Conservation (phyloP, 139 green algal species). For the Picochlorum sp. region DNA sequence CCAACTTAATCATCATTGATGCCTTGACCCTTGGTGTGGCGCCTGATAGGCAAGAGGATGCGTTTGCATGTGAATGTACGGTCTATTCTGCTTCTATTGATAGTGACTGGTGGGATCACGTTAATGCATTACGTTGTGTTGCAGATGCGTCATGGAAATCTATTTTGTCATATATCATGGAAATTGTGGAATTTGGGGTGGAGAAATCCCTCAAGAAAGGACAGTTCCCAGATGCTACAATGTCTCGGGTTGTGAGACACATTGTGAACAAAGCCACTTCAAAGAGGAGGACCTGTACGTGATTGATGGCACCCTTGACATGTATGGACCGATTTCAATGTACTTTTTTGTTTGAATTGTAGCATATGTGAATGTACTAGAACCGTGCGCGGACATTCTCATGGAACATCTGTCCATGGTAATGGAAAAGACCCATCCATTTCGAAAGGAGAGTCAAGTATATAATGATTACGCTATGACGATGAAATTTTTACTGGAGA, state of each 20-base stretch:
- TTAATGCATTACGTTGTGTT: neutral
- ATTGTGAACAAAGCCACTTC: too few relatives aligned
- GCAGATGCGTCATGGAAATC: neutral
- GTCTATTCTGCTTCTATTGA: neutral
- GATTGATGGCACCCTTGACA: too few relatives aligned
- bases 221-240: neutral
- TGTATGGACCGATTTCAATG: too few relatives aligned
- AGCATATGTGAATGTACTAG: neutral
- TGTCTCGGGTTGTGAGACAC: too few relatives aligned
- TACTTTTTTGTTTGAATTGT: too few relatives aligned
- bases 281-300: too few relatives aligned
- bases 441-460: neutral
- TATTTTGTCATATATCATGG: neutral
- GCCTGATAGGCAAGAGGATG: neutral
- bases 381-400: neutral
- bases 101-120: neutral
- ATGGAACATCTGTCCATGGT: neutral
- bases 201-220: neutral
- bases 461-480: neutral
- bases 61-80: neutral
- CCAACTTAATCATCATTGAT: neutral
- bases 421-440: neutral
- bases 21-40: neutral
- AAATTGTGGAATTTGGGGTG: neutral
- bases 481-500: constrained; percentile 3